phyloP scores from a whole-genome alignment of 805 yeast species.

The Yarrowia phangngaensis region DNA sequence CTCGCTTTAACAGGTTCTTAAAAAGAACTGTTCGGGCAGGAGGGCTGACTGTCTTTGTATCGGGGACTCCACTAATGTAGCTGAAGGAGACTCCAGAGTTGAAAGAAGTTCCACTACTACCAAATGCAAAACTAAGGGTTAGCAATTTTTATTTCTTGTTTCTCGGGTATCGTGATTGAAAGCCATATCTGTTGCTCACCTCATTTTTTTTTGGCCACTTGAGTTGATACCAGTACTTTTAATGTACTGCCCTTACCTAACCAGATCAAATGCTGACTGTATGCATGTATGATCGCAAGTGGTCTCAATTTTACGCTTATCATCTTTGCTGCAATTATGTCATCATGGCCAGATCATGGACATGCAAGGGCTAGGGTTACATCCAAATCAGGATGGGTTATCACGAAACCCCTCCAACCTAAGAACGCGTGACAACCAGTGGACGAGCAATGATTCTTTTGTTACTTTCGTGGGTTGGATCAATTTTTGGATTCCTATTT shows the following conservation, averaged over 20 bases:
- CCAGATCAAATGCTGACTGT: too few relatives aligned
- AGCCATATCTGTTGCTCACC: too few relatives aligned
- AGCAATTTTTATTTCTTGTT: too few relatives aligned
- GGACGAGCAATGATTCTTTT: slow-evolving; percentile 61
- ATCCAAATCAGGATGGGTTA: slow-evolving; percentile 8
- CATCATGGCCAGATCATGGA: too few relatives aligned
- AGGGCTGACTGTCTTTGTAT: slow-evolving; percentile 50
- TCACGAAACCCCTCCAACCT: slow-evolving; percentile 11
- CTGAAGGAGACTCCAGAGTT: slow-evolving; percentile 52
- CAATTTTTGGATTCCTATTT: slow-evolving; percentile 56
- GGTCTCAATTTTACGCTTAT: neutral
- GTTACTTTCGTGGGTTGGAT: slow-evolving; percentile 57
- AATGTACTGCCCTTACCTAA: too few relatives aligned
- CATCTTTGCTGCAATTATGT: too few relatives aligned
- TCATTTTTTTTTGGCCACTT: too few relatives aligned
- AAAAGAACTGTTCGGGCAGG: slow-evolving; percentile 59
- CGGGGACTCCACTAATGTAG: slow-evolving; percentile 76
- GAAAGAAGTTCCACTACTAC: slow-evolving; percentile 11
- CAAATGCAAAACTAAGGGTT: slow-evolving; percentile 25
- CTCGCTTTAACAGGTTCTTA: slow-evolving; percentile 72
- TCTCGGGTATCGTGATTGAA: too few relatives aligned
- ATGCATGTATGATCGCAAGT: slow-evolving; percentile 23
- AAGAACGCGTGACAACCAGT: slow-evolving; percentile 15
- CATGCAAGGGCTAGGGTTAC: slow-evolving; percentile 12
- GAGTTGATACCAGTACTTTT: too few relatives aligned